Conservation (phyloP, 192 early-diverging fungal genomes). For the Gonapodya prolifera region DNA sequence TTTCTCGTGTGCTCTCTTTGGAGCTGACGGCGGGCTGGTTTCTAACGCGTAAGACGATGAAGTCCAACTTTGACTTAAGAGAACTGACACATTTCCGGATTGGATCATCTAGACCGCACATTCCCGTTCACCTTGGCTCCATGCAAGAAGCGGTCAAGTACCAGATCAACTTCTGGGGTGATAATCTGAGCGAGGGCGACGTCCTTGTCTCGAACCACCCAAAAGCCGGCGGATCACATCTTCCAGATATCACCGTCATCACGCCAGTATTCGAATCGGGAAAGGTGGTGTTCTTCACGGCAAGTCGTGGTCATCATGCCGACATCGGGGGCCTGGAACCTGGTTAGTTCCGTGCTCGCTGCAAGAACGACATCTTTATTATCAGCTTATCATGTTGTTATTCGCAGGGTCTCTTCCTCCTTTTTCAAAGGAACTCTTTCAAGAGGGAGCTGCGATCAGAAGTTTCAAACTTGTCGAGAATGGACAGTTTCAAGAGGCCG, state of each 20-base stretch:
- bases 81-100: neutral
- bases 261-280: conserved; percentile 84
- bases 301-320: conserved; percentile 82
- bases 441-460: conserved; percentile 88
- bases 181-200: conserved; percentile 73
- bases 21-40: conserved; percentile 8
- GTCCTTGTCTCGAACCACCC: conserved; percentile 95
- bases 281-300: conserved; percentile 84
- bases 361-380: too few relatives aligned
- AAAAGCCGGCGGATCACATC: conserved; percentile 82
- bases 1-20: conserved; percentile 95
- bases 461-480: conserved; percentile 74
- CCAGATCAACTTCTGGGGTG: conserved; percentile 65
- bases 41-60: conserved; percentile 5
- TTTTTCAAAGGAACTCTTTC: conserved; percentile 76
- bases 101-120: conserved; percentile 46
- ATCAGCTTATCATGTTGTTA: neutral
- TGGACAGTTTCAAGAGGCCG: conserved; percentile 67
- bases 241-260: conserved; percentile 90
- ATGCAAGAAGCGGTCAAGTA: conserved; percentile 88
- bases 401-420: conserved; percentile 61
- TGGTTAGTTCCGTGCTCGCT: neutral
- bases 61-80: neutral
- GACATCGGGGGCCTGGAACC: conserved; percentile 85
- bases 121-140: conserved; percentile 85